Evolutionary conservation across 192 early-diverging fungal genomes (phyloP), one percentile per base, ranked within the genome.

Genomic region (Radiomyces spectabilis): DNA sequence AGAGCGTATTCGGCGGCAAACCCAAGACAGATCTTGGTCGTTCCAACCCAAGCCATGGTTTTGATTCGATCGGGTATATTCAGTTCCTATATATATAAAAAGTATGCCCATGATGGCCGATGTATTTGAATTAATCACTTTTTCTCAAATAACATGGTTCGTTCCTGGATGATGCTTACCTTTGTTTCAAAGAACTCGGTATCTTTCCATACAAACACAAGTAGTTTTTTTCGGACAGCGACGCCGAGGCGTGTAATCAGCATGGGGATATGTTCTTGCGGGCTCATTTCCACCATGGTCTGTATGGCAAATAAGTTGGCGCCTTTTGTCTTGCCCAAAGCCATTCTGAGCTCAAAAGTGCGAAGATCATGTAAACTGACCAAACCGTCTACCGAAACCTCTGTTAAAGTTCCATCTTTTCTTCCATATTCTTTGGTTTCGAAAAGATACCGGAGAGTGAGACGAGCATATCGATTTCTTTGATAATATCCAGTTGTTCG

Each of bases 131-230:
- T 12, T 39, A 18, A 4, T 41, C 32, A 38, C 19, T 38, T 24
- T 3, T 48, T 35, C 16, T 30, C 6, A 10, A 34, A 39, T 10
- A 19, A 6, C 7, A 24, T 47, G 1, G 15, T 16, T 3, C n/a
- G n/a, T n/a, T n/a, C n/a, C n/a, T n/a, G 15, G 3, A 53, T 19
- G 18, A 30, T 4, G 22, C 31, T 27, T 61, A 73, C 74, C 63
- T 77, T 83, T 29, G 79, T 82, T 51, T 83, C 76, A 42, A 65
- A 61, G 47, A 85, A 88, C 61, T 86, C 83, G 15, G 78, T 82
- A 63, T 89, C 83, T 32, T 79, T 72, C 83, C 87, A 89, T 15
- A 81, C 80, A 68, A 87, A 81, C 32, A 93, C 77, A 35, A 86
- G 44, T 12, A 93, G 57, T 56, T 77, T 87, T 58, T 76, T 78